Conservation (phyloP, 805 yeast species). For the Cyberlindnera lachancei region DNA sequence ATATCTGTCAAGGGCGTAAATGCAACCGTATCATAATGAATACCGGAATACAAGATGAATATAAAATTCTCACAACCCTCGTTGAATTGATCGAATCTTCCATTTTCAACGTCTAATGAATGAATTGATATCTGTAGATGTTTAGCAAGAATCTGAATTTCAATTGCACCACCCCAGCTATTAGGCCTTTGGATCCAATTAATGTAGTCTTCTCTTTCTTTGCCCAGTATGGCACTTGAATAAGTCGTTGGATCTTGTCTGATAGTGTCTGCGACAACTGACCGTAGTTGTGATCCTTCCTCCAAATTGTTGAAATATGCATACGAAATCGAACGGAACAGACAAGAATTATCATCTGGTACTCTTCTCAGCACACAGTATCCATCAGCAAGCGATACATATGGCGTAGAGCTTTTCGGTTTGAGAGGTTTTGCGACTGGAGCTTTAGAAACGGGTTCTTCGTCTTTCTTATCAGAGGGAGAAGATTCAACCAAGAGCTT, state of each 20-base stretch:
- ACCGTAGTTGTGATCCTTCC: conserved; percentile 41
- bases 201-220: conserved; percentile 40
- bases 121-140: conserved; percentile 44
- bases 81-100: conserved; percentile 47
- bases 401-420: conserved; percentile 4
- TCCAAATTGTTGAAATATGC: conserved; percentile 37
- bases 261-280: conserved; percentile 43
- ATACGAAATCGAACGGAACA: conserved; percentile 59
- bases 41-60: conserved; percentile 57
- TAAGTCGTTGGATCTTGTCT: conserved; percentile 33
- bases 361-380: conserved; percentile 46
- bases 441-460: too few species aligned
- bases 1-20: conserved; percentile 22
- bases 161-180: conserved; percentile 85
- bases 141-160: conserved; percentile 52
- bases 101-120: conserved; percentile 60
- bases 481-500: conserved; percentile 35
- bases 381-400: conserved; percentile 17
- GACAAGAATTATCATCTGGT: conserved; percentile 74
- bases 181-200: conserved; percentile 53
- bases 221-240: conserved; percentile 51
- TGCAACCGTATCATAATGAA: conserved; percentile 66
- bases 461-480: too few species aligned
- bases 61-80: conserved; percentile 31
- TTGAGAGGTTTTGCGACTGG: neutral